phyloP scores from a whole-genome alignment of 2,329 filamentous ascomycete genomes.

The Monosporascus sp. region DNA sequence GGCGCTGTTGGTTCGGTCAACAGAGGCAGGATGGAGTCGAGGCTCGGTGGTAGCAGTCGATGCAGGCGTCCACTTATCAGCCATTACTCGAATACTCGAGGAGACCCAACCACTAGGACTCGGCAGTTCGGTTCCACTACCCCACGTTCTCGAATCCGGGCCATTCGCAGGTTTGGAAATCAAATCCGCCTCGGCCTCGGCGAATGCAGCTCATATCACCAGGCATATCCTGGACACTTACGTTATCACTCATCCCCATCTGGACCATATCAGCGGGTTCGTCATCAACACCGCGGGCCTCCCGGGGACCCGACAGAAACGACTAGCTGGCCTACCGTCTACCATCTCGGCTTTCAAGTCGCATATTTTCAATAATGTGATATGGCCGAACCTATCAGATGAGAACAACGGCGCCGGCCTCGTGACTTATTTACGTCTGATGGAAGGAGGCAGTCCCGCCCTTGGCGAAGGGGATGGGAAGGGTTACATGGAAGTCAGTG shows the following conservation, averaged over 20 bases:
- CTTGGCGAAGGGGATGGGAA: constrained; percentile 73
- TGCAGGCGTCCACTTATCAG: constrained; percentile 81
- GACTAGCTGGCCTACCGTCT: constrained; percentile 76
- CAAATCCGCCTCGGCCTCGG: constrained; percentile 58
- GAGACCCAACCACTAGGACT: constrained; percentile 38
- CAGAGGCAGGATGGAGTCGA: constrained; percentile 71
- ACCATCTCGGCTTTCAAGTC: constrained; percentile 90
- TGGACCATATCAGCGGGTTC: constrained; percentile 89
- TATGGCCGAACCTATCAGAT: constrained; percentile 96
- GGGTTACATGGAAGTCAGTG: constrained; percentile 84
- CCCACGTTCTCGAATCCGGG: constrained; percentile 57
- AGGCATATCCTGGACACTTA: constrained; percentile 78
- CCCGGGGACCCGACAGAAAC: constrained; percentile 75
- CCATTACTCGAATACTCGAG: constrained; percentile 76
- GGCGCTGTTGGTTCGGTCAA: constrained; percentile 80
- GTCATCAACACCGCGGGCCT: constrained; percentile 90
- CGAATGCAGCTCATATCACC: constrained; percentile 79
- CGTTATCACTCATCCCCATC: constrained; percentile 93
- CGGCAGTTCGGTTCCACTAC: constrained; percentile 33
- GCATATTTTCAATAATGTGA: constrained; percentile 96
- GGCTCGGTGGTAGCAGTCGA: constrained; percentile 89
- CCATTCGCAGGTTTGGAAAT: constrained; percentile 78
- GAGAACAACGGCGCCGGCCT: constrained; percentile 93
- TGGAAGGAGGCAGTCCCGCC: constrained; percentile 82
- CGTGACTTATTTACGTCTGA: constrained; percentile 82